Conservation (phyloP, 352 stramenopile genomes). For the Lagenidium giganteum region DNA sequence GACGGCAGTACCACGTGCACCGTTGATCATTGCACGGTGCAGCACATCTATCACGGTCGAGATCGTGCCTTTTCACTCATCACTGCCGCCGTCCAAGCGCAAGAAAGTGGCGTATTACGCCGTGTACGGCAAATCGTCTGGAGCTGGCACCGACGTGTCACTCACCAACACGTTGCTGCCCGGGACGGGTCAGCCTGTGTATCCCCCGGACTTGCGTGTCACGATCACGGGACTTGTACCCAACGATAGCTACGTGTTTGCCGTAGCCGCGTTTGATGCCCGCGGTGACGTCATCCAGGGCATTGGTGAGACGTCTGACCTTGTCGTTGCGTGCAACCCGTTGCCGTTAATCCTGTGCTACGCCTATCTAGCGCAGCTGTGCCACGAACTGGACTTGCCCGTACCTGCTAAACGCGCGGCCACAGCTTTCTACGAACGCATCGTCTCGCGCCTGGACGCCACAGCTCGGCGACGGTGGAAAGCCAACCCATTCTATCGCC, state of each 20-base stretch:
- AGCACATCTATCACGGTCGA: constrained; percentile 47
- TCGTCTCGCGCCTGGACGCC: constrained; percentile 32
- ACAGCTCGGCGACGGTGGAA: constrained; percentile 34
- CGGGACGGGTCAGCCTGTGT: constrained; percentile 53
- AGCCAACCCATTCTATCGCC: constrained; percentile 54
- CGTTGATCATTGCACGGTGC: constrained; percentile 44
- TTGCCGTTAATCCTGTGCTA: constrained; percentile 61
- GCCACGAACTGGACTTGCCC: constrained; percentile 24
- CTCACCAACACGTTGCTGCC: constrained; percentile 63
- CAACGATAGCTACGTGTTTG: constrained; percentile 84
- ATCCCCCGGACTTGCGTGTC: constrained; percentile 12
- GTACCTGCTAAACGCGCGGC: constrained; percentile 31
- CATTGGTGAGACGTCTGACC: constrained; percentile 57
- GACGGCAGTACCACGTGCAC: constrained; percentile 24
- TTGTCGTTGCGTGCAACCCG: constrained; percentile 63
- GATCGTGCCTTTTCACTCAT: constrained; percentile 32
- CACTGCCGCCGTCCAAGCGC: constrained; percentile 16
- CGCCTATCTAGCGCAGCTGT: constrained; percentile 60
- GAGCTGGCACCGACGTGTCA: constrained; percentile 69
- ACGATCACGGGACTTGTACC: constrained; percentile 47
- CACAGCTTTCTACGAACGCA: constrained; percentile 34
- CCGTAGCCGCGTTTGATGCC: constrained; percentile 67
- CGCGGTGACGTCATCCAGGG: constrained; percentile 53
- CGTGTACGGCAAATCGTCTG: constrained; percentile 67
- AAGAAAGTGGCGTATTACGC: constrained; percentile 60